Base-by-base conservation (phyloP, 2,329 filamentous ascomycete species). In the Curvularia lunata region DNA sequence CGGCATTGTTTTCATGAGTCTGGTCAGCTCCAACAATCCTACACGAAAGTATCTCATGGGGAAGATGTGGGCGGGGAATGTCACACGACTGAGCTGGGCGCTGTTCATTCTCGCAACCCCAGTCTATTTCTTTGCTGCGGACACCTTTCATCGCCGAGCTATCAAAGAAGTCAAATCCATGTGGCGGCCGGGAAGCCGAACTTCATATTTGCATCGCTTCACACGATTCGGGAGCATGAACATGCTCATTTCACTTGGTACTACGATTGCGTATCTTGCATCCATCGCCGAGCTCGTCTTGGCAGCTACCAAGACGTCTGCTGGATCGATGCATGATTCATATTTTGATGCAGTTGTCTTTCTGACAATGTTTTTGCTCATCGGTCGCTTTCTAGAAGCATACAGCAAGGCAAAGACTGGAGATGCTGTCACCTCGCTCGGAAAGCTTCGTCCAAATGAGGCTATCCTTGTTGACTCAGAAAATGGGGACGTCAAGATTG, bases 211-310 rank as follows among this genome's bases (percentile, higher is more conserved):
- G 16, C 85, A 89, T 65, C 84, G 93, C 13, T 93, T 97, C 70
- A 92, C 92, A 75, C 88, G 90, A n/a, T 97, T 97, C 70, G 93
- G 93, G 8, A 97, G 92, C 79, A 97, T 97, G 93, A 96, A 96
- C 72, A 89, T 96, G 80, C 84, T 97, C 58, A 93, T 97, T 77
- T 95, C 90, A 7, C 83, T 96, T 2, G 93, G 92, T 5, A 96
- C 93, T 0, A 89, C 87, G 2, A 91, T 97, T 59, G 93, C 93
- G 1, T 97, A 96, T 74, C 81, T 96, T 61, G 88, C 91, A 0
- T 96, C 92, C 0, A 79, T 96, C 23, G 89, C 87, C 16, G 88
- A 96, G 63, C 83, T 97, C 50, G 85, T 87, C 6, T 85, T 88
- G 4, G 84, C 82, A 4, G 81, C 81, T 52, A 77, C 78, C 3